Evolutionary conservation across 2,329 filamentous ascomycete species (phyloP).

Genomic region (Aureobasidium sp.): DNA sequence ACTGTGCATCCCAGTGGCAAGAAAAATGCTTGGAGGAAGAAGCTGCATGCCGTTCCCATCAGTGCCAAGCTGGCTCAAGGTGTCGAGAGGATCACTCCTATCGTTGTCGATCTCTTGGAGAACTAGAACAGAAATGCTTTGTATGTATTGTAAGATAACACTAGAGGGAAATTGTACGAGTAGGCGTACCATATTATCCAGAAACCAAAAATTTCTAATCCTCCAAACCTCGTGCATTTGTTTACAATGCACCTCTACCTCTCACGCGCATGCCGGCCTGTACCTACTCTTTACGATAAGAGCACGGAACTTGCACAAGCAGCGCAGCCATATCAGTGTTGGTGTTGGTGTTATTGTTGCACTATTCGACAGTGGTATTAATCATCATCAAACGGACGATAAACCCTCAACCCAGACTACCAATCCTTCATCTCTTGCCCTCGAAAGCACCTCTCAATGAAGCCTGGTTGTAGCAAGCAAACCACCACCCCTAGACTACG

Average conservation of each 20-base stretch:
- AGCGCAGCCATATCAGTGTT: too few species aligned
- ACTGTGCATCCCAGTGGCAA: conserved; percentile 63
- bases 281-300: too few species aligned
- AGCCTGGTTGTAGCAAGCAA: too few species aligned
- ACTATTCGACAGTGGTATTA: too few species aligned
- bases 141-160: not conserved
- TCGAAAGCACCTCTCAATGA: too few species aligned
- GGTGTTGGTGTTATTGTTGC: too few species aligned
- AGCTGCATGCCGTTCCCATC: conserved; percentile 63
- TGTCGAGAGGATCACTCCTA: conserved; percentile 63
- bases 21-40: conserved; percentile 52
- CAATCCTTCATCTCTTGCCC: too few species aligned
- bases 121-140: conserved; percentile 15
- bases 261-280: too few species aligned
- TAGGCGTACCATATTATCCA: not conserved
- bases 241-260: not conserved
- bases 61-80: conserved; percentile 85
- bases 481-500: too few species aligned
- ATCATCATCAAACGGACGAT: too few species aligned
- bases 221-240: not conserved
- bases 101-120: conserved; percentile 61
- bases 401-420: too few species aligned
- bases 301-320: too few species aligned
- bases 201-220: not conserved
- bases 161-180: not conserved